Evolutionary conservation across 108 stramenopile species (phyloP).

Genomic region (Discostella stelligeroides): DNA sequence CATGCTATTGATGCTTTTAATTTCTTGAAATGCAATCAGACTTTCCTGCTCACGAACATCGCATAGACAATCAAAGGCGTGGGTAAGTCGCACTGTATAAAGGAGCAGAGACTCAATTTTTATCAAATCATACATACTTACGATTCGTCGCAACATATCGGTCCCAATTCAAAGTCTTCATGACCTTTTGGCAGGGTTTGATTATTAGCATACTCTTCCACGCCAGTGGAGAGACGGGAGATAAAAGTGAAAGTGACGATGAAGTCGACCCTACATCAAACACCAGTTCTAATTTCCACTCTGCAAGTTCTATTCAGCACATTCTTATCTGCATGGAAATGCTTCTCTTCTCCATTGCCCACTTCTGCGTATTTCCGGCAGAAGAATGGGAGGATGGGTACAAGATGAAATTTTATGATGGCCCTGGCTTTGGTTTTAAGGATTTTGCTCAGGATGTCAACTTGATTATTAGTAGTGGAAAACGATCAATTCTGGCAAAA

Average conservation of each 20-base stretch:
- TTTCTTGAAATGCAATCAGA: too few species aligned
- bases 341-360: slow-evolving; percentile 82
- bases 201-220: slow-evolving; percentile 58
- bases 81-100: too few species aligned
- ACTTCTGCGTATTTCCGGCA: slow-evolving; percentile 88
- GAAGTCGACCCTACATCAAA: slow-evolving; percentile 25
- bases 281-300: slow-evolving; percentile 21
- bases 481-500: slow-evolving; percentile 33
- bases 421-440: slow-evolving; percentile 65
- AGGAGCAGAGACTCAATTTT: too few species aligned
- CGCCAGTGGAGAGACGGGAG: slow-evolving; percentile 60
- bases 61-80: slow-evolving; percentile 90
- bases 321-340: slow-evolving; percentile 92
- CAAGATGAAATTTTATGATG: slow-evolving; percentile 45
- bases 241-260: slow-evolving; percentile 23
- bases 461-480: slow-evolving; percentile 40
- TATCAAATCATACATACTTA: too few species aligned
- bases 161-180: too few species aligned
- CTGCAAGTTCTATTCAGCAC: slow-evolving; percentile 65
- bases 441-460: slow-evolving; percentile 79
- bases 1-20: too few species aligned
- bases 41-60: too few species aligned
- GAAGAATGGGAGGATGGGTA: slow-evolving; percentile 88
- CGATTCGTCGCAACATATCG: too few species aligned
- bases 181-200: slow-evolving; percentile 92